phyloP scores from a whole-genome alignment of 495 filamentous ascomycete genomes.

The Opeltia flavorubescens region DNA sequence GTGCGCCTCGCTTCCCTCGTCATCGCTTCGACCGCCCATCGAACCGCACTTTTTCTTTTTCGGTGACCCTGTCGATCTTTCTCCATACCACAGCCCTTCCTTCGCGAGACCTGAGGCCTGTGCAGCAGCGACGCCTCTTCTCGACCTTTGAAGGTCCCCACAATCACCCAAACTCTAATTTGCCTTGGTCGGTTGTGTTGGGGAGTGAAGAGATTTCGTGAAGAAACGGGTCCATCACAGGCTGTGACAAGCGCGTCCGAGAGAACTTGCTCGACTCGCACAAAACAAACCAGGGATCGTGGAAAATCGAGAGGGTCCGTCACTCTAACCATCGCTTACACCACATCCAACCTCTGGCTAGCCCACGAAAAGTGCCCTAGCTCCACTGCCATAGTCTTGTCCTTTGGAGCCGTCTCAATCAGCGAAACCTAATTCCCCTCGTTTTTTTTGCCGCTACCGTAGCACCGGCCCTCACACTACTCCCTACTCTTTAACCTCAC shows the following conservation, averaged over 20 bases:
- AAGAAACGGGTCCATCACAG: no score
- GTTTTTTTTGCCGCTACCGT: neutral
- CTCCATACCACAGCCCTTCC: no score
- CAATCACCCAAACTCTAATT: neutral
- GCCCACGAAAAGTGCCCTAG: conserved; percentile 1
- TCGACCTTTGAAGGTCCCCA: neutral
- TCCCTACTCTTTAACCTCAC: neutral
- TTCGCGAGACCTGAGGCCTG: neutral
- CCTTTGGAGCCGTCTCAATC: neutral
- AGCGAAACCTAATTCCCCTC: neutral
- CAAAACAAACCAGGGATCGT: no score
- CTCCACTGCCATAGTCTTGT: neutral
- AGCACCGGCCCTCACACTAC: neutral
- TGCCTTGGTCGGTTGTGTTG: neutral
- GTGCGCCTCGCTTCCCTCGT: neutral
- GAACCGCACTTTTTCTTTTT: neutral
- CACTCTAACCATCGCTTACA: neutral
- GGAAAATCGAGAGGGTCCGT: neutral
- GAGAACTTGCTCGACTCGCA: no score
- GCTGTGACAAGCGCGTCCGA: no score
- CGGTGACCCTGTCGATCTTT: neutral
- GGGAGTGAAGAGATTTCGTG: no score
- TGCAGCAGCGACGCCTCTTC: neutral
- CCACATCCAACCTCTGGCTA: neutral
- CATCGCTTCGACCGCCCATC: neutral